Evolutionary conservation across 331 rosid genomes (phyloP).

Genomic region (Prunus yedoensis): DNA sequence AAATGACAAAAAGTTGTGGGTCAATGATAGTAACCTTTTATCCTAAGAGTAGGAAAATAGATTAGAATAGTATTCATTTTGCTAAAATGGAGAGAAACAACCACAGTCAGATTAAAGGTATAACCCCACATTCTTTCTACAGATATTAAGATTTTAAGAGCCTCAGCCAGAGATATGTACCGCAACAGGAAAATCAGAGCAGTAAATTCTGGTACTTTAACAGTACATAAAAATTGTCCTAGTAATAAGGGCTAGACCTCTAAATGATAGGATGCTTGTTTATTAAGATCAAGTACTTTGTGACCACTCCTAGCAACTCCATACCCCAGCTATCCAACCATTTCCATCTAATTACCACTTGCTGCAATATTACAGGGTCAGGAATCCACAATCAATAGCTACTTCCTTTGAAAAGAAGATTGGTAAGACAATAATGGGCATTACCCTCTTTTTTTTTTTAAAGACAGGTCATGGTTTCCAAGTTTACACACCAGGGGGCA

Average conservation of each 20-base stretch:
- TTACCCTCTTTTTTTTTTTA: too few relatives aligned
- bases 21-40: slow-evolving; percentile 3
- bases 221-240: background rate
- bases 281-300: slow-evolving; percentile 29
- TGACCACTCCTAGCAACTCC: slow-evolving; percentile 17
- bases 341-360: slow-evolving; percentile 30
- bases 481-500: background rate
- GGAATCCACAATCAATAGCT: slow-evolving; percentile 24
- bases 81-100: background rate
- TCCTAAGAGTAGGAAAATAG: background rate
- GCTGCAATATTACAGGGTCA: slow-evolving; percentile 30
- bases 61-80: background rate
- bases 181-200: slow-evolving; percentile 10
- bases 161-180: background rate
- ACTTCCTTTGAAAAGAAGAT: background rate
- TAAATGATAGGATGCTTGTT: slow-evolving; percentile 8
- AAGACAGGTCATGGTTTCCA: background rate
- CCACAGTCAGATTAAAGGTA: background rate
- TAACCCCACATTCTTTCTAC: slow-evolving; percentile 6
- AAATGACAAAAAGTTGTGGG: slow-evolving; percentile 16
- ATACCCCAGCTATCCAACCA: slow-evolving; percentile 40
- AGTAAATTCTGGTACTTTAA: background rate
- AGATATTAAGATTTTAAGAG: background rate
- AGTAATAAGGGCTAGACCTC: background rate
- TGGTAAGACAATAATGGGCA: too few relatives aligned